These are phyloP conservation scores for Globisporangium abappressorium DNA, from an alignment of 352 stramenopile species.

Conservation along the genomic window DNA sequence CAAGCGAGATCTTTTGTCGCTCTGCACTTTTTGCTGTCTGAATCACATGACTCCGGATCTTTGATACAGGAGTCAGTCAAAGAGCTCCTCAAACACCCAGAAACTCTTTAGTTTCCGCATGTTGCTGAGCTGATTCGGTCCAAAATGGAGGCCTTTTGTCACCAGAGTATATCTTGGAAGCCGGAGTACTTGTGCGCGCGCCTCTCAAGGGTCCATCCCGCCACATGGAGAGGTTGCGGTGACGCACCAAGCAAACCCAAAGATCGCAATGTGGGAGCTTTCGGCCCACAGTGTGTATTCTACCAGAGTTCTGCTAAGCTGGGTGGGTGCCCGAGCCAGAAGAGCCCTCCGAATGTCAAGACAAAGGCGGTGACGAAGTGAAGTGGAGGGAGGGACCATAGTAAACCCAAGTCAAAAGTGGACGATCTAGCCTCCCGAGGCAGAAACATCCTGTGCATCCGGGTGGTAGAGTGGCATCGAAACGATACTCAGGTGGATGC, in stretches of 20 bases:
- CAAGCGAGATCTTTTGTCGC: not conserved
- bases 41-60: not conserved
- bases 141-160: too few relatives aligned
- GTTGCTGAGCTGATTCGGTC: too few relatives aligned
- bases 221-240: not conserved
- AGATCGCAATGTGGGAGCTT: not conserved
- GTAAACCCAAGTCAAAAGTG: not conserved
- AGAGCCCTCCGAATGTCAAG: not conserved
- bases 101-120: too few relatives aligned
- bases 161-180: too few relatives aligned
- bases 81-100: not conserved
- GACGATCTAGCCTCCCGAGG: not conserved
- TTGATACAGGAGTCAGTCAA: not conserved
- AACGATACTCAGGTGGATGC: not conserved
- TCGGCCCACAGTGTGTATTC: not conserved
- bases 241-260: not conserved
- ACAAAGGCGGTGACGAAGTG: slow-evolving; percentile 1
- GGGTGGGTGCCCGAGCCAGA: not conserved
- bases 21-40: not conserved
- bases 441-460: slow-evolving; percentile 19
- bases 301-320: not conserved
- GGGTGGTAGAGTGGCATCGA: not conserved
- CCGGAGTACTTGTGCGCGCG: too few relatives aligned
- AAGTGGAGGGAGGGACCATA: not conserved
- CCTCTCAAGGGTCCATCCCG: not conserved